Percentiles rank a stretch among this genome's conserved stretches.
Conservation (phyloP, 1,284 basidiomycete genomes). For the Sanguinoderma infundibulare region DNA sequence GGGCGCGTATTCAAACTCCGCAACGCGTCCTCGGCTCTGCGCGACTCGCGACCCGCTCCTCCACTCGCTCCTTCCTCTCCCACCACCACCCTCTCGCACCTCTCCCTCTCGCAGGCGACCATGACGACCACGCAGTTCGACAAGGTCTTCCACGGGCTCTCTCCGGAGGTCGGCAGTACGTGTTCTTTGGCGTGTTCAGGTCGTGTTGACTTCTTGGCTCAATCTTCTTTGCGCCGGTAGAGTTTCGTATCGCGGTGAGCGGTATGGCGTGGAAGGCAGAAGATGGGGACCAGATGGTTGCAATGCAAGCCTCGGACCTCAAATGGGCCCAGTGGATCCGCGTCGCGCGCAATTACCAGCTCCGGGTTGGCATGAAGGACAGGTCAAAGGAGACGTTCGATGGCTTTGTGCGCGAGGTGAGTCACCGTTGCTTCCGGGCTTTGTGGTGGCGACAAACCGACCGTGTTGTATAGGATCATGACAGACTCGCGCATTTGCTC, state of each 20-base stretch:
- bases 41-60: conserved; percentile 9
- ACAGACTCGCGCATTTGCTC: conserved; percentile 74
- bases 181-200: neutral
- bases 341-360: conserved; percentile 91
- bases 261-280: conserved; percentile 94
- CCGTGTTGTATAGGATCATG: conserved; percentile 70
- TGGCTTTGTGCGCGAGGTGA: conserved; percentile 90
- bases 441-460: neutral
- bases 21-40: conserved; percentile 34
- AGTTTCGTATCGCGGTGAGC: conserved; percentile 85
- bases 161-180: conserved; percentile 78
- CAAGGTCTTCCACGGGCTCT: conserved; percentile 78
- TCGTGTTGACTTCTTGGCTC: neutral
- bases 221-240: conserved; percentile 44
- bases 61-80: conserved; percentile 8
- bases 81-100: conserved; percentile 25
- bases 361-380: conserved; percentile 82
- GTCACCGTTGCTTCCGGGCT: conserved; percentile 29
- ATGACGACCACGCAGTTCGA: conserved; percentile 81
- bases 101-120: conserved; percentile 27
- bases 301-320: conserved; percentile 76
- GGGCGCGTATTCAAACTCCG: conserved; percentile 37
- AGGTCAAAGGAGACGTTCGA: conserved; percentile 87
- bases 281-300: conserved; percentile 65
- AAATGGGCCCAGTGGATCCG: conserved; percentile 91